Conservation (phyloP, 345 rosid genomes). For the Conringia planisiliqua region DNA sequence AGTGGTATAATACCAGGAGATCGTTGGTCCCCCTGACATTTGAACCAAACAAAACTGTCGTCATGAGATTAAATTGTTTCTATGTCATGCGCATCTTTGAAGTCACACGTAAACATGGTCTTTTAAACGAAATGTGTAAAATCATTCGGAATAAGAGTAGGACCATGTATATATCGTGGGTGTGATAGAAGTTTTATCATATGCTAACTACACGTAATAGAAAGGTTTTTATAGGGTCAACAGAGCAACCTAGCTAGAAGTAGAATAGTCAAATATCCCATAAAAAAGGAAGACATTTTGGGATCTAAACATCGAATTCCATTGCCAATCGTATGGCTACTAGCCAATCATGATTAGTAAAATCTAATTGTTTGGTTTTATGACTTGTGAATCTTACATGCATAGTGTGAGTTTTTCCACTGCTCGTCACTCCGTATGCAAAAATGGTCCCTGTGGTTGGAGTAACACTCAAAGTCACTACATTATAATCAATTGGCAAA, state of each 20-base stretch:
- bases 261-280: neutral
- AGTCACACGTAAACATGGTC: constrained; percentile 3
- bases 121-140: neutral
- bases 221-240: neutral
- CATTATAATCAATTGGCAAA: neutral
- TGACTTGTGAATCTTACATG: constrained; percentile 60
- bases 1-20: constrained; percentile 95
- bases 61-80: constrained; percentile 1
- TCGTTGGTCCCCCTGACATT: constrained; percentile 96
- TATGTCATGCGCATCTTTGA: neutral
- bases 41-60: constrained; percentile 22
- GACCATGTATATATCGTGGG: neutral
- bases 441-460: constrained; percentile 76
- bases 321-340: neutral
- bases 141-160: neutral
- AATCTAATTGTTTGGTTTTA: constrained; percentile 32
- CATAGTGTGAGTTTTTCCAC: constrained; percentile 99
- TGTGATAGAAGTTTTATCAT: neutral
- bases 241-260: neutral
- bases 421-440: constrained; percentile 99
- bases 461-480: constrained; percentile 28
- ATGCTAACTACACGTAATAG: neutral
- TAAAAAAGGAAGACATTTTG: neutral
- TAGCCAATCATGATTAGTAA: constrained; percentile 1
- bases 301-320: neutral